Conservation (phyloP, 768 basidiomycete genomes). For the Dentipellis fragilis region DNA sequence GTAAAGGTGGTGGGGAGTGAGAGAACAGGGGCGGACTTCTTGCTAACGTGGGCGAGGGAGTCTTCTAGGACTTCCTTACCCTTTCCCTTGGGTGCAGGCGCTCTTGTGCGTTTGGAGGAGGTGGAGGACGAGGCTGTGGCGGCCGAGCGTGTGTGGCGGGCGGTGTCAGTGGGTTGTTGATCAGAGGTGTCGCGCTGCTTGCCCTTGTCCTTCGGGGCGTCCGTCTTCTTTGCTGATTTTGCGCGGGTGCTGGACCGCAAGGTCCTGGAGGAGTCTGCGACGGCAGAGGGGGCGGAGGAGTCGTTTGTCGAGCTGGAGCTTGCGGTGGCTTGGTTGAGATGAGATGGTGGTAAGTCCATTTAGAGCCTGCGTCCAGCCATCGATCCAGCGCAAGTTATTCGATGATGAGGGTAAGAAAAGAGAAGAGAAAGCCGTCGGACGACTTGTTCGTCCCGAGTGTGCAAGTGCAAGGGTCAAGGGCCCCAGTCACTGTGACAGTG, state of each 20-base stretch:
- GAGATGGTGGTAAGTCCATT: conserved; percentile 80
- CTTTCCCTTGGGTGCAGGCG: conserved; percentile 40
- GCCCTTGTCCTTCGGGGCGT: conserved; percentile 15
- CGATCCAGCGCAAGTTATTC: conserved; percentile 28
- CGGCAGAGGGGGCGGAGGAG: conserved; percentile 23
- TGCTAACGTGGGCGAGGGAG: conserved; percentile 34
- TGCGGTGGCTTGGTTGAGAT: conserved; percentile 64
- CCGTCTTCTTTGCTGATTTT: conserved; percentile 17
- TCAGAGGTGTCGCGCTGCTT: conserved; percentile 20
- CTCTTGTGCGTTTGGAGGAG: conserved; percentile 12
- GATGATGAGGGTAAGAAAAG: conserved; percentile 4
- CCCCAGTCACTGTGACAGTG: background rate
- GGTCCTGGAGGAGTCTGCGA: conserved; percentile 40
- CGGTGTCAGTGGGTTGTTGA: conserved; percentile 10
- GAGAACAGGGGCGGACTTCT: conserved; percentile 45
- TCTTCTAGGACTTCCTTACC: conserved; percentile 63
- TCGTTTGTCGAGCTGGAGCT: conserved; percentile 40
- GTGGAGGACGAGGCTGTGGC: conserved; percentile 1
- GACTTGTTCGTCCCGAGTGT: background rate
- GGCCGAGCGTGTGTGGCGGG: conserved; percentile 12
- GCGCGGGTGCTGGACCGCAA: conserved; percentile 55
- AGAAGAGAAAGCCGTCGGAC: background rate
- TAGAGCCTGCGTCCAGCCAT: conserved; percentile 85
- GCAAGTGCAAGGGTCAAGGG: background rate
- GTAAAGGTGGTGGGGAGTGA: conserved; percentile 1